Base-by-base conservation (phyloP, 2,329 filamentous ascomycete genomes). In the Cordyceps pruinosa region DNA sequence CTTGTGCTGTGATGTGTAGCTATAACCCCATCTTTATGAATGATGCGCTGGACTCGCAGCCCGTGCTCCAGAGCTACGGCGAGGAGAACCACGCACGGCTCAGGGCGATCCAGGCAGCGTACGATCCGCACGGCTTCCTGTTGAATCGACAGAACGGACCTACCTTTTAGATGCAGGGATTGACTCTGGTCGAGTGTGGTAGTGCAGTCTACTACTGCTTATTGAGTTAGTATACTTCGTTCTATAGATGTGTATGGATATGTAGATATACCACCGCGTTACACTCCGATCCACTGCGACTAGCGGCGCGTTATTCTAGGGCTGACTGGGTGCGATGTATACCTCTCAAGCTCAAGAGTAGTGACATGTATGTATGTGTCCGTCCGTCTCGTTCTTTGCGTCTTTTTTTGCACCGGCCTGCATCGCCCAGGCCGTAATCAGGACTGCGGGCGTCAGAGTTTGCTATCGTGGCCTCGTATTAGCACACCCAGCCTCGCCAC, bases 11-110 rank as follows among this genome's bases (percentile, higher is more conserved):
- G 6, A n/a, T 23, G 17, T 26, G 32, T 23, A 65, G 62, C 50
- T 64, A 65, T 34, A 65, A 64, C 23, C 62, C 62, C 2, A 41
- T 65, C n/a, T 65, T 65, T 32, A 64, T 65, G 63, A 65, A 65
- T 39, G 63, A 65, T 48, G 63, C 63, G 1, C 53, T 62, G 45
- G 12, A 57, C 10, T 54, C 47, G 4, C 62, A 65, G 17, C 42
- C 57, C 1, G 61, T 63, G 37, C 55, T 65, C 30, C 42, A 58
- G 37, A 64, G 61, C 48, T 65, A 65, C 26, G 63, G 63, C 1
- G 17, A 49, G 7, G 44, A 54, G 21, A 61, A 51, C 7, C 61
- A 60, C 17, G n/a, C 45, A 8, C 44, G 58, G 21, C 57, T 65
- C 5, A 60, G 56, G 51, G 37, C 45, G 4, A 57, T 50, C 3